Conservation (phyloP, 116 monocot genomes). For the Iris pallida region DNA sequence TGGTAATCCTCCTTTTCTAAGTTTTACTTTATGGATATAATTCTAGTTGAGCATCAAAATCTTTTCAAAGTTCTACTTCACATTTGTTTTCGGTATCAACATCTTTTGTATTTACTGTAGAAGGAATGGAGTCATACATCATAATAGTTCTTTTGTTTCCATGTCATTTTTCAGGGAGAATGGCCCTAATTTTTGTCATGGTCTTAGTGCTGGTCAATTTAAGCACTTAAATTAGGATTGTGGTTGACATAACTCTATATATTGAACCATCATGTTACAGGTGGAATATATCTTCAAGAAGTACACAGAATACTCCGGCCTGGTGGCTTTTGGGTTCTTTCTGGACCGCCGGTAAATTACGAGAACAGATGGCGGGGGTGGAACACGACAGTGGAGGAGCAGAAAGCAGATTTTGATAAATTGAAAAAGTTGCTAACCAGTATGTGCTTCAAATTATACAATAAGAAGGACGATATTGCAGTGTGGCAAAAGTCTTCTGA, state of each 20-base stretch:
- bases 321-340: slow-evolving; percentile 91
- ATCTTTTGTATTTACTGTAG: background rate
- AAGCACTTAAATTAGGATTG: no score
- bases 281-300: slow-evolving; percentile 79
- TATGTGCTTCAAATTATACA: slow-evolving; percentile 96
- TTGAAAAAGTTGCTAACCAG: slow-evolving; percentile 64
- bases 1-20: slow-evolving; percentile 37
- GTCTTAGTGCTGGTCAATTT: no score
- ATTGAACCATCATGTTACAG: slow-evolving; percentile 29
- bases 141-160: no score
- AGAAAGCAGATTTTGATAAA: slow-evolving; percentile 72
- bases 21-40: background rate
- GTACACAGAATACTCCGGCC: slow-evolving; percentile 85
- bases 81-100: background rate
- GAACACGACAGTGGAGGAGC: slow-evolving; percentile 81
- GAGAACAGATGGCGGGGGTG: slow-evolving; percentile 91
- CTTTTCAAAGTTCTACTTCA: background rate
- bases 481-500: slow-evolving; percentile 88
- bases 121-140: no score
- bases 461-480: slow-evolving; percentile 82
- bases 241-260: background rate
- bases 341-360: slow-evolving; percentile 84
- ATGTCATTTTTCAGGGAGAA: no score
- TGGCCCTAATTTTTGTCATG: no score
- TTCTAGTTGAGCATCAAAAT: background rate